Percentiles rank a stretch among this genome's conserved stretches.
Evolutionary conservation across 106 monocot species (phyloP).

Genomic region (Gastrodia elata): DNA sequence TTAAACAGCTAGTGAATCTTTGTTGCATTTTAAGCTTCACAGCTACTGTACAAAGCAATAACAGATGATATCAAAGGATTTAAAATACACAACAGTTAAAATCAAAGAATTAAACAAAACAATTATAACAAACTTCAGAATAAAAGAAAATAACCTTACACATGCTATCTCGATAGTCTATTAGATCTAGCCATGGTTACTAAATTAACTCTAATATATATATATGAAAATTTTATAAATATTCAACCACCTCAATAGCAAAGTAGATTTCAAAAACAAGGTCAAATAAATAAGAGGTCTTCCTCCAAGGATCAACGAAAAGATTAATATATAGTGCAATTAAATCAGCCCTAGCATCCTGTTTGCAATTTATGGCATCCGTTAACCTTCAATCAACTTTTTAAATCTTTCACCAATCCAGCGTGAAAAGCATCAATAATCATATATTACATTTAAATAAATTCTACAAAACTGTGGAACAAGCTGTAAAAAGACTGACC

Average conservation of each 20-base stretch:
- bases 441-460: neutral
- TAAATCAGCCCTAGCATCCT: neutral
- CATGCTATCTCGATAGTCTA: neutral
- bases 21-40: neutral
- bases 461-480: neutral
- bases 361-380: neutral
- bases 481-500: conserved; percentile 29
- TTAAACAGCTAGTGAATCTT: neutral
- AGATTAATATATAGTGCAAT: neutral
- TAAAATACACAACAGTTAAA: neutral
- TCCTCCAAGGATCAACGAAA: neutral
- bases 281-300: neutral
- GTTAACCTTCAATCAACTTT: neutral
- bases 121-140: neutral
- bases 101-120: neutral
- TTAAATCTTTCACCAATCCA: neutral
- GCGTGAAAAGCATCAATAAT: neutral
- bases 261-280: neutral
- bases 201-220: neutral
- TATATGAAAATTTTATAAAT: neutral
- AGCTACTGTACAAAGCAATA: neutral
- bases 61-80: neutral
- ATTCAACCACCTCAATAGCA: neutral
- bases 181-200: neutral
- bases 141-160: neutral